A percentile compares a stretch with the other conserved stretches of the same genome.
Evolutionary conservation across 148 eudicot genomes (phyloP).

Genomic region (Nepenthes mirabilis): DNA sequence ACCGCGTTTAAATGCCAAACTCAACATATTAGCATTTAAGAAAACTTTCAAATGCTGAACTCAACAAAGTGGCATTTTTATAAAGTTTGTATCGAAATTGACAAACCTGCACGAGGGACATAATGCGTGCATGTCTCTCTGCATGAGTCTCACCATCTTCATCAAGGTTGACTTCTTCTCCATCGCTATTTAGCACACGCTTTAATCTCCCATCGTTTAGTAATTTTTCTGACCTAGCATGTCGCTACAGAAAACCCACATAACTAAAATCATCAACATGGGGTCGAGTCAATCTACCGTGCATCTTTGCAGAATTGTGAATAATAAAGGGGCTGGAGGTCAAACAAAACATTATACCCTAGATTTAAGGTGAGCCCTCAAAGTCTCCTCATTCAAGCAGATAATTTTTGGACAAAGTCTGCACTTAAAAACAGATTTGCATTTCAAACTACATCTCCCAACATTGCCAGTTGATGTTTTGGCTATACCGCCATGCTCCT

Average conservation of each 20-base stretch:
- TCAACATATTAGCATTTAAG: too few species aligned
- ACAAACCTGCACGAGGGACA: constrained; percentile 56
- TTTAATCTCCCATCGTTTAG: constrained; percentile 65
- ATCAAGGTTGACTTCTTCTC: constrained; percentile 46
- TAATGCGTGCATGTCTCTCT: constrained; percentile 57
- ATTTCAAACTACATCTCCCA: constrained; percentile 40
- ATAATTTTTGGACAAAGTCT: constrained; percentile 86
- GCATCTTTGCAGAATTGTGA: not conserved
- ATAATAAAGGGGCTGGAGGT: not conserved
- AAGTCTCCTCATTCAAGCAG: constrained; percentile 68
- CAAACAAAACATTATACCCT: constrained; percentile 35
- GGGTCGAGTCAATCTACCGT: not conserved
- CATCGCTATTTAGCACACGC: constrained; percentile 71
- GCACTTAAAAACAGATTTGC: constrained; percentile 84
- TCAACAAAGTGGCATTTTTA: not conserved
- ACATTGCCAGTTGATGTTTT: constrained; percentile 17
- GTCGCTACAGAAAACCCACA: constrained; percentile 37
- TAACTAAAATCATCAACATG: not conserved
- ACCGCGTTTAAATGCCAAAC: too few species aligned
- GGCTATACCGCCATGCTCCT: not conserved
- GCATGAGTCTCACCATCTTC: constrained; percentile 65
- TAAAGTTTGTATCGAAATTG: not conserved
- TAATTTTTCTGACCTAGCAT: constrained; percentile 71
- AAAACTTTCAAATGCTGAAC: too few species aligned
- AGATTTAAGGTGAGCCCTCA: constrained; percentile 67